Evolutionary conservation across 495 filamentous ascomycete species (phyloP), one percentile per base, ranked within the genome.

Genomic region (Hapsidospora chrysogenum): DNA sequence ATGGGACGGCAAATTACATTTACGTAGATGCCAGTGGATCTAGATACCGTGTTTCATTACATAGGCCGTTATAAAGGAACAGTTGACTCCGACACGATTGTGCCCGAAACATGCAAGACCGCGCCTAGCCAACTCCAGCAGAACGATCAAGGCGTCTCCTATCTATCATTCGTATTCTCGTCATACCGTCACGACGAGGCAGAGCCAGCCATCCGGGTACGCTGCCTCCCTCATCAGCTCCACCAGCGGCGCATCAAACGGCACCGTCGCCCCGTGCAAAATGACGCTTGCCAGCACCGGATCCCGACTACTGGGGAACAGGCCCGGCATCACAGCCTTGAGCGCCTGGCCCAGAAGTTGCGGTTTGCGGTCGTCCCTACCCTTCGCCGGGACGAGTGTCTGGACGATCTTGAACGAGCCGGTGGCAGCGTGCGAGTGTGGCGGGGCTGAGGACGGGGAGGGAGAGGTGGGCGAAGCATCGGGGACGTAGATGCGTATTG

Each of bases 171-270:
- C 2, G n/a, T 13, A 20, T 21, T 33, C 4, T 19, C 17, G 7
- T 36, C 33, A 36, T 5, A 36, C 33, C 14, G 76, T 64, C 4
- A 97, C 68, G 28, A 80, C 80, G 9, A 96, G 50, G 58, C 87
- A 82, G 14, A 92, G 51, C 76, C 87, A 97, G 1, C 89, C 89
- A 55, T 97, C 89, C 0, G 80, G 73, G 56, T 96, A 96, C 0
- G 84, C 72, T 11, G 79, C 80, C 35, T 71, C 75, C 27, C 76
- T 61, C 51, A 86, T 76, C 20, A 97, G 57, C 30, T 96, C 87
- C 45, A 89, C 82, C 17, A 96, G 53, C n/a, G 74, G 76, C 1
- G 85, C 80, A 37, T 57, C 56, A 64, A 96, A 78, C 4, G 89
- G 85, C 36, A 95, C 68, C 3, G 78, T 72, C 3, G 75, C 80